Evolutionary conservation across 805 yeast species (phyloP).

Genomic region (Blastobotrys chiropterorum): DNA sequence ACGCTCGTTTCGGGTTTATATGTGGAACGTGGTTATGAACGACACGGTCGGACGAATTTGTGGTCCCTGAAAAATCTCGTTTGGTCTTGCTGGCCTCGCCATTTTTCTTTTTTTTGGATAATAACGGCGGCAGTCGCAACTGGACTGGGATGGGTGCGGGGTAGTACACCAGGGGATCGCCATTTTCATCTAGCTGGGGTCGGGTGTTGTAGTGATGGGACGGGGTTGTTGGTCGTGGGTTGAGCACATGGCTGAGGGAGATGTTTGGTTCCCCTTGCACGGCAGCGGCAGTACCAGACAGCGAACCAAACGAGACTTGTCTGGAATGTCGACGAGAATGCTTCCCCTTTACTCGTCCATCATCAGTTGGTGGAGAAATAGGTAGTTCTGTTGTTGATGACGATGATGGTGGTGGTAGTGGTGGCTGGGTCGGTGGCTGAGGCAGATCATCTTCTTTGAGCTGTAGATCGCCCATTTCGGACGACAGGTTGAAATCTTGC

Average conservation of each 20-base stretch:
- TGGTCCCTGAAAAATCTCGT: neutral
- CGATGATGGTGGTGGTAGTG: neutral
- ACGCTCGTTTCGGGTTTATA: slow-evolving; percentile 12
- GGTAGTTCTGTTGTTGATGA: neutral
- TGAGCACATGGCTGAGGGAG: neutral
- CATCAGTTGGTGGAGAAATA: neutral
- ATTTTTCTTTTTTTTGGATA: slow-evolving; percentile 21
- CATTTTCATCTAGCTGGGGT: neutral
- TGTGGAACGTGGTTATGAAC: neutral
- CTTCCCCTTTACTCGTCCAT: neutral
- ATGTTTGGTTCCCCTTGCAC: too few relatives aligned
- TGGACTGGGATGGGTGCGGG: slow-evolving; percentile 34
- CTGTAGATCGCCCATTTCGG: neutral
- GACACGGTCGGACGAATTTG: neutral
- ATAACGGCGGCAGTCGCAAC: slow-evolving; percentile 30
- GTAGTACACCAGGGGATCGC: slow-evolving; percentile 19
- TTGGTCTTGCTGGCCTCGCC: neutral
- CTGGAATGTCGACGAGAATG: neutral
- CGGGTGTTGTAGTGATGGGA: neutral
- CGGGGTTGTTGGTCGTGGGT: neutral
- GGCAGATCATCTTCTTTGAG: neutral
- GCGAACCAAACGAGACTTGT: neutral
- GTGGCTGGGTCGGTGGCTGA: neutral
- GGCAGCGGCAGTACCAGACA: too few relatives aligned
- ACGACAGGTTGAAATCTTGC: neutral